Evolutionary conservation across 495 filamentous ascomycete species (phyloP), one percentile per base, ranked within the genome.

Genomic region (Hypoxylon cercidicola): DNA sequence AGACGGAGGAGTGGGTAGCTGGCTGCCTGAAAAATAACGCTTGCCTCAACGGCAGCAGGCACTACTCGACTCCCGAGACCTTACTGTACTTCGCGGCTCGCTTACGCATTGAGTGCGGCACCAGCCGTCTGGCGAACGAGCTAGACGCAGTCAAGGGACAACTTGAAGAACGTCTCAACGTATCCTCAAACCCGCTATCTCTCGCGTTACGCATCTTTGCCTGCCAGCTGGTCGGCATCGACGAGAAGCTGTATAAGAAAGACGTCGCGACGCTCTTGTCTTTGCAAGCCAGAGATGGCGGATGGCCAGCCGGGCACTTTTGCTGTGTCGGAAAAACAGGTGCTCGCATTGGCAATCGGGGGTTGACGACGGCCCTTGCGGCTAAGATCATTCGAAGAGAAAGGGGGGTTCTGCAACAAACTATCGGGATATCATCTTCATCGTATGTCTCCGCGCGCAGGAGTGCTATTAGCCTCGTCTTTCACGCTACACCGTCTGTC

Each of bases 51-150:
- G 69, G 69, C 0, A 62, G 19, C 28, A 32, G 65, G 13, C 28
- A 53, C 20, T 72, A 72, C 54, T 52, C 60, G 0, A 41, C 23
- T 0, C 60, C 69, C 0, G 69, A 72, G 13, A 21, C 39, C 12
- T 72, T 72, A 28, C 34, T 72, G 1, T 72, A 72, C 40, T 68
- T 60, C 15, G 48, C 52, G 6, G 28, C 65, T 16, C 47, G 49
- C 4, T 25, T 72, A 15, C 60, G 62, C 48, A 15, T 21, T 2
- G 65, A 68, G 23, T 64, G 64, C 23, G 16, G 21, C 11, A n/a
- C 16, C 0, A 12, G 25, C 23, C 35, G 3, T 8, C 41, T 62
- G 15, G 13, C 10, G 20, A 23, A 15, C 0, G 18, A 57, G 28
- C 39, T 61, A 16, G 63, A 40, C 11, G 28, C 0, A 4, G 12